phyloP scores from a whole-genome alignment of 345 rosid species.

The Pseudoturritis turrita region DNA sequence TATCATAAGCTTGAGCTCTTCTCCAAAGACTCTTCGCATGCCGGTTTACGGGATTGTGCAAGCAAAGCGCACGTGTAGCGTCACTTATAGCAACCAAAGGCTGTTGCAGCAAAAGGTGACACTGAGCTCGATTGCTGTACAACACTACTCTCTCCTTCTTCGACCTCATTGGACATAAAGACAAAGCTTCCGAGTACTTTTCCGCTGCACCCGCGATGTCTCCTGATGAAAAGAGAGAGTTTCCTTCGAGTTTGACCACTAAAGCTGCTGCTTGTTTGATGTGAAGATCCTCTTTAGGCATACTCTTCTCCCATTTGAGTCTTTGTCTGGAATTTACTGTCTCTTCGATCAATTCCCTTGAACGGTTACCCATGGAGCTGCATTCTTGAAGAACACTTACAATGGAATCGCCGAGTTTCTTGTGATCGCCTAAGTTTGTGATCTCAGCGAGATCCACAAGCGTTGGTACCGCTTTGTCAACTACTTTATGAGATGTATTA shows the following conservation, averaged over 20 bases:
- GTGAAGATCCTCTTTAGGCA: conserved; percentile 97
- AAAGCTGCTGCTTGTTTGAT: conserved; percentile 94
- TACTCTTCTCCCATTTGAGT: conserved; percentile 88
- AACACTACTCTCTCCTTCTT: conserved; percentile 95
- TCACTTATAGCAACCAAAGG: conserved; percentile 90
- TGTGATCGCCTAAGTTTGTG: conserved; percentile 79
- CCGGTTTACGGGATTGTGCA: conserved; percentile 80
- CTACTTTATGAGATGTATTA: conserved; percentile 73
- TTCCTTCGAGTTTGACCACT: conserved; percentile 97
- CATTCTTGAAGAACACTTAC: conserved; percentile 79
- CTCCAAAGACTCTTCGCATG: conserved; percentile 99
- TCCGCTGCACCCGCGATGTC: conserved; percentile 85
- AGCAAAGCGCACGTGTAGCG: conserved; percentile 84
- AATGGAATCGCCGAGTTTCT: conserved; percentile 85
- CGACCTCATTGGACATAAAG: conserved; percentile 88
- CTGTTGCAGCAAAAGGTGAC: conserved; percentile 90
- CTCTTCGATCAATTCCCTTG: conserved; percentile 75
- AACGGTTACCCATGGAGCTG: conserved; percentile 42
- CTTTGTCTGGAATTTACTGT: conserved; percentile 61
- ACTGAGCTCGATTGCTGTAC: conserved; percentile 93
- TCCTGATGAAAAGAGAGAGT: conserved; percentile 91
- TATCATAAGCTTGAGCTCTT: conserved; percentile 97
- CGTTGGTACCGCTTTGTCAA: conserved; percentile 74
- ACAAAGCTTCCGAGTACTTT: conserved; percentile 90
- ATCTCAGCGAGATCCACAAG: conserved; percentile 89